Percentiles rank a stretch among this genome's conserved stretches.
phyloP scores from a whole-genome alignment of 2,329 filamentous ascomycete species.

The Grosmannia penicillata region DNA sequence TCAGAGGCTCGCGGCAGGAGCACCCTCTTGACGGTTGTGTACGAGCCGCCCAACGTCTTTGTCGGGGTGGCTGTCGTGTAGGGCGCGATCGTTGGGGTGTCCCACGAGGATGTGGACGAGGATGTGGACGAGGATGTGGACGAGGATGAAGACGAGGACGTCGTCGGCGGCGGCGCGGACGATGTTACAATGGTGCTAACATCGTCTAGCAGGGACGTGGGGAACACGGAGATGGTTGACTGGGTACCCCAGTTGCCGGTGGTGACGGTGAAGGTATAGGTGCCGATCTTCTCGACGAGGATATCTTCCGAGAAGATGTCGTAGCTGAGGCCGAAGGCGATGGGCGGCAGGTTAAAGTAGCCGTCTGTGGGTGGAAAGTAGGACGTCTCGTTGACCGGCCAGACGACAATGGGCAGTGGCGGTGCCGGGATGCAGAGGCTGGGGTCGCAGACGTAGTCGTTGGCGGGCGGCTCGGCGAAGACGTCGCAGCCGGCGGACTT shows the following conservation, averaged over 20 bases:
- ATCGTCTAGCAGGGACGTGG: conserved; percentile 10
- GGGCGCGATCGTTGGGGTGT: conserved; percentile 1
- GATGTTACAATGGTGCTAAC: not conserved
- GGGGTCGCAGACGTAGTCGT: conserved; percentile 31
- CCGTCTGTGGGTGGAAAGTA: conserved; percentile 37
- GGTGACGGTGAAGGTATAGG: conserved; percentile 22
- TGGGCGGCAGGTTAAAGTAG: conserved; percentile 52
- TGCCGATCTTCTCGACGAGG: conserved; percentile 20
- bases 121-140: not conserved
- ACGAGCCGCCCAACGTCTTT: too few relatives aligned
- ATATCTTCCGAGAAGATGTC: conserved; percentile 40
- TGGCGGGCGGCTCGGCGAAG: conserved; percentile 30
- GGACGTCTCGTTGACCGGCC: conserved; percentile 27
- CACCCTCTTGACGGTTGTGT: not conserved
- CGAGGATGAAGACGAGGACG: conserved; percentile 2
- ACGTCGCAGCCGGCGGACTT: conserved; percentile 35
- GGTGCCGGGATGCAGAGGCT: conserved; percentile 30
- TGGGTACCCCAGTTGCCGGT: conserved; percentile 44
- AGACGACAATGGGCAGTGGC: conserved; percentile 19
- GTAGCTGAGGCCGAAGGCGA: conserved; percentile 46
- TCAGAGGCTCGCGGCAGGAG: conserved; percentile 26
- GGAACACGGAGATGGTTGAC: conserved; percentile 27
- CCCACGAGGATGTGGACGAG: not conserved
- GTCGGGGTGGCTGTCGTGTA: not conserved
- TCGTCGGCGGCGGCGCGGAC: not conserved